Evolutionary conservation across 2,329 filamentous ascomycete species (phyloP).

Genomic region (Thielaviopsis euricoi): DNA sequence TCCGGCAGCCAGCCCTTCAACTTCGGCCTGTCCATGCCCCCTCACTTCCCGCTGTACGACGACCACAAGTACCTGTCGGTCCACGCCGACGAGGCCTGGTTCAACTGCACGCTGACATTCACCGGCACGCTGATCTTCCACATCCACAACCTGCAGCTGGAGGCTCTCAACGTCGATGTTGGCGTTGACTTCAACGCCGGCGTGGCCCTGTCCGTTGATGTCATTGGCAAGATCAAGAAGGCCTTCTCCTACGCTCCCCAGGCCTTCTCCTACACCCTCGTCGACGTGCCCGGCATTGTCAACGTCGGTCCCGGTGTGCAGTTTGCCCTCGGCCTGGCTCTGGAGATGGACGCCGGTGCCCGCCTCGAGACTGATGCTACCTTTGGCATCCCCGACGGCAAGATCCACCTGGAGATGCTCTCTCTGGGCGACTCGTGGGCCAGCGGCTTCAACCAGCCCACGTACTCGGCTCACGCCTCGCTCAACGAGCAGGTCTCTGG

Average conservation of each 20-base stretch:
- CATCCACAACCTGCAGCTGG: slow-evolving; percentile 18
- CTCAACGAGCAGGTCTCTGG: slow-evolving; percentile 18
- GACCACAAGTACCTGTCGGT: slow-evolving; percentile 18
- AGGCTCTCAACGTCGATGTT: slow-evolving; percentile 25
- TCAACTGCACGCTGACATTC: slow-evolving; percentile 22
- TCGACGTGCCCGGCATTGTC: slow-evolving; percentile 24
- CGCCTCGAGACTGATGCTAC: slow-evolving; percentile 18
- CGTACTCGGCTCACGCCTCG: slow-evolving; percentile 20
- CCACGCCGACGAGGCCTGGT: slow-evolving; percentile 19
- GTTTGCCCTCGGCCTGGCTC: slow-evolving; percentile 21
- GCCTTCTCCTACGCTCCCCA: slow-evolving; percentile 21
- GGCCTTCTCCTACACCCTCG: slow-evolving; percentile 21
- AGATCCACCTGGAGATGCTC: slow-evolving; percentile 23
- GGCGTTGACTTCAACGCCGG: slow-evolving; percentile 21
- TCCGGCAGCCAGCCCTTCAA: neutral
- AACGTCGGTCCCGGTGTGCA: slow-evolving; percentile 21
- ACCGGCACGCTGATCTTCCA: slow-evolving; percentile 25
- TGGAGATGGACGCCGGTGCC: slow-evolving; percentile 20
- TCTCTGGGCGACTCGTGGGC: slow-evolving; percentile 19
- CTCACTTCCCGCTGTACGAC: slow-evolving; percentile 17
- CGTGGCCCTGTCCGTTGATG: slow-evolving; percentile 21
- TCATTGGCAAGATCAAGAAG: slow-evolving; percentile 19
- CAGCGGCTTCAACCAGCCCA: slow-evolving; percentile 13
- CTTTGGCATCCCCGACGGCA: slow-evolving; percentile 20
- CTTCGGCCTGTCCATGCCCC: slow-evolving; percentile 13